phyloP scores from a whole-genome alignment of 1,139 yeast species.

The Scheffersomyces illinoinensis region DNA sequence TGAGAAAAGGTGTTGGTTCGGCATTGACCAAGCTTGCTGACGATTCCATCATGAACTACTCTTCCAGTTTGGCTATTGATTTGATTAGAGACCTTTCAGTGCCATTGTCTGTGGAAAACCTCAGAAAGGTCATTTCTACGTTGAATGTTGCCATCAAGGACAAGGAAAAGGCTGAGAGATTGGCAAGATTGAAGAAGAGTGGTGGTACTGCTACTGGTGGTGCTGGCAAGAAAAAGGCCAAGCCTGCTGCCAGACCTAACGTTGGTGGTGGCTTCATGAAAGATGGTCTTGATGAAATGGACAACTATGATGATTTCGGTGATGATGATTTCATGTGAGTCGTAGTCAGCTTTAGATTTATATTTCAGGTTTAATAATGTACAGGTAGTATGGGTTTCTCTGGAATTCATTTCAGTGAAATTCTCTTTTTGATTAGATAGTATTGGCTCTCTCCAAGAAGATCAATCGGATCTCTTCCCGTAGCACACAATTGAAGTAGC shows the following conservation, averaged over 20 bases:
- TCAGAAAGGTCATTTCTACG: constrained; percentile 84
- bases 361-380: not conserved
- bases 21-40: constrained; percentile 65
- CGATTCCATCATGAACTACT: constrained; percentile 65
- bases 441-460: constrained; percentile 8
- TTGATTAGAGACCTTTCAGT: constrained; percentile 79
- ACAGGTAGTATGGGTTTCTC: constrained; percentile 1
- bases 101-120: constrained; percentile 79
- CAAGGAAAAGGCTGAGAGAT: constrained; percentile 88
- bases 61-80: constrained; percentile 78
- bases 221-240: constrained; percentile 93
- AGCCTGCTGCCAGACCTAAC: constrained; percentile 70
- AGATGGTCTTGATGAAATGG: constrained; percentile 43
- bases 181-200: constrained; percentile 71
- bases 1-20: constrained; percentile 76
- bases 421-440: constrained; percentile 4
- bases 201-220: constrained; percentile 92
- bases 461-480: constrained; percentile 19
- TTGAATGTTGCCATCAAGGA: constrained; percentile 79
- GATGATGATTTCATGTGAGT: constrained; percentile 87
- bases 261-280: constrained; percentile 80
- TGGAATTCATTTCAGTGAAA: not conserved
- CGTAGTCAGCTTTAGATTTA: not conserved
- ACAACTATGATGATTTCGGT: constrained; percentile 53
- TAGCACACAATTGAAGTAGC: constrained; percentile 8